Base-by-base conservation (phyloP, 257 asterid genomes). In the Asclepias syriaca region DNA sequence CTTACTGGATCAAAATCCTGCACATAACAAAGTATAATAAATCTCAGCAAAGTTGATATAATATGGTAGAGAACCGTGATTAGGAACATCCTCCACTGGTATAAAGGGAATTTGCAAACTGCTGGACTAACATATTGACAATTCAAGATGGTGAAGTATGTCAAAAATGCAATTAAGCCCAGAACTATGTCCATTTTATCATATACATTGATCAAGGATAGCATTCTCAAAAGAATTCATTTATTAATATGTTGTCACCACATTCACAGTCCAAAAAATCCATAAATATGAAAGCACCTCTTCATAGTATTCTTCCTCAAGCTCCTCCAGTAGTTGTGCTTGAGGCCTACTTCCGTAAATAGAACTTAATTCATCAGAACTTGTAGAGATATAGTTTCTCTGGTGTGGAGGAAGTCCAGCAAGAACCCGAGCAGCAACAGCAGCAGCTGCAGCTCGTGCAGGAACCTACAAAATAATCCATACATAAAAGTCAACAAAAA, bases 371-470 rank as follows among this genome's bases (percentile, higher is more conserved):
- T 88, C 96, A 75, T 87, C 94, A 9, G 98, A 92, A 84, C 94
- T 95, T 72, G 95, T 87, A 56, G 92, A 80, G 46, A 90, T 82
- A 84, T 77, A 84, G 54, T 90, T 86, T 81, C 94, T 89, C 86
- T 92, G 96, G 81, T 92, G 92, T 27, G 99, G 95, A 68, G 99
- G 97, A 68, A 92, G 82, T 72, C 91, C 95, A 66, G 97, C 97
- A 85, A 92, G 90, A 80, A 83, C 91, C 69, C 99, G 96, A 59
- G 98, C 99, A 71, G 90, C 96, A 68, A 94, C 94, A 46, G 98
- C 99, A 12, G 99, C 99, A 1, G 98, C 99, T 46, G 96, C 99
- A 32, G 91, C 99, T 86, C 96, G 95, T 81, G 87, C 98, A 50
- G 99, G 98, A 83, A 95, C 98, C 99, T 95, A 82, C 24, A 71